Percentiles rank a stretch among this genome's conserved stretches.
Conservation (phyloP, 129 eudicot genomes). For the Helianthus tuberosus region DNA sequence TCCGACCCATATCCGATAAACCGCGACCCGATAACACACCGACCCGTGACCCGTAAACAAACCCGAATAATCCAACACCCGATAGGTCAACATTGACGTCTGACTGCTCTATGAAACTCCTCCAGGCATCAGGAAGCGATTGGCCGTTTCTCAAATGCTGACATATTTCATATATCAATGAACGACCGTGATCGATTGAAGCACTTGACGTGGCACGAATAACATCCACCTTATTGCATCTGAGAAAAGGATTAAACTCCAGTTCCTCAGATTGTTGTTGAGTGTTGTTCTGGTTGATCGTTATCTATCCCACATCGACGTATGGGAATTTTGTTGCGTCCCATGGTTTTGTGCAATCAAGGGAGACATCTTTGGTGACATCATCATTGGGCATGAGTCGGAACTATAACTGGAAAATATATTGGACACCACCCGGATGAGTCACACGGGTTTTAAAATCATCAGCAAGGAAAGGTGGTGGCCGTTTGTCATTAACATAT, state of each 20-base stretch:
- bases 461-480: constrained; percentile 72
- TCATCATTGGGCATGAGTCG: constrained; percentile 62
- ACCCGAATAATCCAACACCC: too few relatives aligned
- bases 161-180: constrained; percentile 75
- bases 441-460: constrained; percentile 73
- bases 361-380: constrained; percentile 51
- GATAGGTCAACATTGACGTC: constrained; percentile 88
- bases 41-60: too few relatives aligned
- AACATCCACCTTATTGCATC: constrained; percentile 67
- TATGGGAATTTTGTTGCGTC: constrained; percentile 56
- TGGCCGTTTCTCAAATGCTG: constrained; percentile 69
- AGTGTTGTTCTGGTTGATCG: constrained; percentile 54
- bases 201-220: constrained; percentile 78
- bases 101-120: constrained; percentile 68
- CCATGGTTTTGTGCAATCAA: constrained; percentile 88
- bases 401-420: constrained; percentile 64
- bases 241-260: constrained; percentile 70
- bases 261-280: constrained; percentile 57
- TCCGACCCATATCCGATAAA: too few relatives aligned
- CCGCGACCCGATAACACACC: too few relatives aligned
- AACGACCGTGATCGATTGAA: constrained; percentile 88
- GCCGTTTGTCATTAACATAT: constrained; percentile 61
- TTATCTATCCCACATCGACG: constrained; percentile 69
- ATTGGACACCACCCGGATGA: constrained; percentile 62
- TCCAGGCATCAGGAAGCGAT: constrained; percentile 85